Evolutionary conservation across 2,329 filamentous ascomycete species (phyloP).

Genomic region (Sclerotiophoma versabilis): DNA sequence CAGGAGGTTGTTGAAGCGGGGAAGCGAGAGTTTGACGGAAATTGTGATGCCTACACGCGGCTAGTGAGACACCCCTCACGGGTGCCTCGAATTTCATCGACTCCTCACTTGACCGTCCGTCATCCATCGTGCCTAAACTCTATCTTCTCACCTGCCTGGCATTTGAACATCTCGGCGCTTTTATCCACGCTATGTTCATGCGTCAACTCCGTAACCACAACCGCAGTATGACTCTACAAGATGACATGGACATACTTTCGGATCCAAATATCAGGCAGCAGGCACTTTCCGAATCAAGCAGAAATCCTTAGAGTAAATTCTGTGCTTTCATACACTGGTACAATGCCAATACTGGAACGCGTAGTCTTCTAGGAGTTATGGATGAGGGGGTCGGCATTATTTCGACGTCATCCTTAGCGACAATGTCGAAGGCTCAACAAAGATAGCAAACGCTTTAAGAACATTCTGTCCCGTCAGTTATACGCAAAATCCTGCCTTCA

Average conservation of each 20-base stretch:
- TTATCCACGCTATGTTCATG: conserved; percentile 2
- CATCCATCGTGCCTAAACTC: conserved; percentile 1
- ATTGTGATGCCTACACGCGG: too few relatives aligned
- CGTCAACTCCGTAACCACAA: not conserved
- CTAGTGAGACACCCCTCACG: conserved; percentile 16
- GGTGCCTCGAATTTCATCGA: conserved; percentile 16
- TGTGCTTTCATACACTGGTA: not conserved
- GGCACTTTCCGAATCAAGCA: not conserved
- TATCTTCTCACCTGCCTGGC: not conserved
- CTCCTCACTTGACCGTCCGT: conserved; percentile 10
- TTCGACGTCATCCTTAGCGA: conserved; percentile 6
- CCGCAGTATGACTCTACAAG: not conserved
- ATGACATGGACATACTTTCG: not conserved
- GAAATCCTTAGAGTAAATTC: not conserved
- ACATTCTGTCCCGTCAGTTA: not conserved
- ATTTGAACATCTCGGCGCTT: conserved; percentile 1
- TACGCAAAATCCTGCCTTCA: not conserved
- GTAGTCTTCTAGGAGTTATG: not conserved
- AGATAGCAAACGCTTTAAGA: not conserved
- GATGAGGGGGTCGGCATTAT: not conserved
- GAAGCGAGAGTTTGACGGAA: conserved; percentile 1
- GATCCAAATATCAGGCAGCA: not conserved
- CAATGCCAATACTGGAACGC: not conserved
- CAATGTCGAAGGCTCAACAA: not conserved
- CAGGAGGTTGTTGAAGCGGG: conserved; percentile 26